phyloP scores from a whole-genome alignment of 2,329 filamentous ascomycete species.

The Fusarium hainanense region DNA sequence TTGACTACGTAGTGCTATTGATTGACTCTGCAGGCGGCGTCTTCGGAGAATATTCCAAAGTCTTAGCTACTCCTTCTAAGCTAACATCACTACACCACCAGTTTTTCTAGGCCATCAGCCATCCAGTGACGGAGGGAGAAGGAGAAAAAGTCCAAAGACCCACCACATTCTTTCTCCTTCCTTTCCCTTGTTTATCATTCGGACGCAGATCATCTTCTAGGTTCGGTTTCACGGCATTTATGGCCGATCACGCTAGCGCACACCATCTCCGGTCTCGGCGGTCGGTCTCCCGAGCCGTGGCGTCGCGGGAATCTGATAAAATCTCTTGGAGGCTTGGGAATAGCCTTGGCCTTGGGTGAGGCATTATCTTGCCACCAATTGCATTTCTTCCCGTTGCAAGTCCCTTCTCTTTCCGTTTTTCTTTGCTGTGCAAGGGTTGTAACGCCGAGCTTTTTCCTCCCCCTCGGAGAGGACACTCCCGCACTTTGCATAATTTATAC shows the following conservation, averaged over 20 bases:
- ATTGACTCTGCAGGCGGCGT: not conserved
- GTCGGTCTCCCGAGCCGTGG: not conserved
- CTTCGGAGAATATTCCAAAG: not conserved
- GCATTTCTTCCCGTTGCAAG: not conserved
- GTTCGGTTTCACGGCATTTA: constrained; percentile 30
- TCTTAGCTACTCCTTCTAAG: not conserved
- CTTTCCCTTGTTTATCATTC: not conserved
- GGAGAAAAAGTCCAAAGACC: not conserved
- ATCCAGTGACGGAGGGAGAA: not conserved
- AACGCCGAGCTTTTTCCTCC: not conserved
- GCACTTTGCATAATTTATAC: not conserved
- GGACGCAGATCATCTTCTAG: constrained; percentile 13
- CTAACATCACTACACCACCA: not conserved
- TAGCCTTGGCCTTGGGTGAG: not conserved
- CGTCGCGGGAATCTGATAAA: not conserved
- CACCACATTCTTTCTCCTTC: not conserved
- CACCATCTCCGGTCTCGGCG: not conserved
- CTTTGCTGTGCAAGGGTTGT: not conserved
- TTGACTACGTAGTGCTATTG: not conserved
- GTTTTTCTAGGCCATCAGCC: not conserved
- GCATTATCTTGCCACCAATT: not conserved
- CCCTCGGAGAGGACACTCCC: not conserved
- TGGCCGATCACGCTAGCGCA: constrained; percentile 28
- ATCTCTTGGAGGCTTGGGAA: not conserved
- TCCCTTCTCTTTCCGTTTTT: not conserved